Evolutionary conservation across 345 rosid genomes (phyloP).

Genomic region (Trapa bicornis): DNA sequence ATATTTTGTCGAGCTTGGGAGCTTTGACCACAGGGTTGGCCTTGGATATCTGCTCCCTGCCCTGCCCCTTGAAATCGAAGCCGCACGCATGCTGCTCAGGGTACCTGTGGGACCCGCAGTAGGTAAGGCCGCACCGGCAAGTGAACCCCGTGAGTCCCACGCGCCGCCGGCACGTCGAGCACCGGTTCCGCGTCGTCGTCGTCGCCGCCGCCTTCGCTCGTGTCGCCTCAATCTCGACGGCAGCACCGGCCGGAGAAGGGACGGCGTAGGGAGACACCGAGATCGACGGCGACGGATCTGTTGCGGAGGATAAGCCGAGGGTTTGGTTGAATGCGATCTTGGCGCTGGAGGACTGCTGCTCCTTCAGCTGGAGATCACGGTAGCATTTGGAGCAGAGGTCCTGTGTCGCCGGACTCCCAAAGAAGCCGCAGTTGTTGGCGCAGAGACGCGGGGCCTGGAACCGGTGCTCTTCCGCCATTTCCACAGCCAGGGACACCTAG

Average conservation of each 20-base stretch:
- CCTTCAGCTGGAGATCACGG: slow-evolving; percentile 34
- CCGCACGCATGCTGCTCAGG: slow-evolving; percentile 68
- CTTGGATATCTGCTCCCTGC: slow-evolving; percentile 56
- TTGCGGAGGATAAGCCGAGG: slow-evolving; percentile 10
- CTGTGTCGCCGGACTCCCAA: slow-evolving; percentile 64
- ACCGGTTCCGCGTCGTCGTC: slow-evolving; percentile 30
- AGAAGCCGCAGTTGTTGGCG: slow-evolving; percentile 80
- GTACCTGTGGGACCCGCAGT: slow-evolving; percentile 70
- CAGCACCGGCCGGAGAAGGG: slow-evolving; percentile 6
- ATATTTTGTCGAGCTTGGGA: slow-evolving; percentile 32
- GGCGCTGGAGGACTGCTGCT: slow-evolving; percentile 43
- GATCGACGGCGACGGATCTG: slow-evolving; percentile 4
- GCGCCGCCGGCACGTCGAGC: slow-evolving; percentile 60
- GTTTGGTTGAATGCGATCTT: slow-evolving; percentile 43
- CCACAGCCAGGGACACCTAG: background rate
- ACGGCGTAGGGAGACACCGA: slow-evolving; percentile 9
- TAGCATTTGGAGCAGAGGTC: slow-evolving; percentile 73
- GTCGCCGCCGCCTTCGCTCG: slow-evolving; percentile 6
- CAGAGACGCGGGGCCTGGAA: slow-evolving; percentile 51
- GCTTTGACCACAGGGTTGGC: slow-evolving; percentile 67
- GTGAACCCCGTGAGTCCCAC: slow-evolving; percentile 73
- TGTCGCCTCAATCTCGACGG: slow-evolving; percentile 6
- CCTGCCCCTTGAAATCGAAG: slow-evolving; percentile 60
- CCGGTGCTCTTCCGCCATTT: slow-evolving; percentile 86
- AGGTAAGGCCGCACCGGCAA: slow-evolving; percentile 69